Conservation (phyloP, 176 grass and related monocot genomes). For the Ensete ventricosum region DNA sequence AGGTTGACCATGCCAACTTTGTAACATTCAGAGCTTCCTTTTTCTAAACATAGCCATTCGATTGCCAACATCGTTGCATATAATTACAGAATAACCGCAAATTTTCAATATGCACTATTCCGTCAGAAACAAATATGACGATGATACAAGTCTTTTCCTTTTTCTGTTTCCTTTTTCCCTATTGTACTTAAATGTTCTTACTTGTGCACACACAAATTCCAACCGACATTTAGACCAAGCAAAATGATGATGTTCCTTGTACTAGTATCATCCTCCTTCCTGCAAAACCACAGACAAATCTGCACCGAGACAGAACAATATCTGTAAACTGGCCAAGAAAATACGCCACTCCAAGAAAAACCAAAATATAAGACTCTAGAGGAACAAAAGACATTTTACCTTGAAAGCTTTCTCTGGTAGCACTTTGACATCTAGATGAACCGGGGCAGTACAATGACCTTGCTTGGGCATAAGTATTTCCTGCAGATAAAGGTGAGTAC, state of each 20-base stretch:
- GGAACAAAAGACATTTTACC: conserved; percentile 3
- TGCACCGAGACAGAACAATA: not conserved
- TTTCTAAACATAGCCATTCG: no score
- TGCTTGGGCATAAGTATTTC: not conserved
- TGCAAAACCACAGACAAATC: not conserved
- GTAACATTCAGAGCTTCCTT: no score
- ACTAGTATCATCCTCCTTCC: not conserved
- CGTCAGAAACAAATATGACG: no score
- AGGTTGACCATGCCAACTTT: no score
- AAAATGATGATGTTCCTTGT: not conserved
- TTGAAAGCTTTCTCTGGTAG: not conserved
- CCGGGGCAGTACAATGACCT: not conserved
- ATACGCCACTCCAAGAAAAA: not conserved
- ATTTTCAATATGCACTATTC: no score
- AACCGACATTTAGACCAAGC: not conserved
- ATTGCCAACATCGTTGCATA: no score
- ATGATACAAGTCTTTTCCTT: no score
- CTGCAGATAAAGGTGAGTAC: not conserved
- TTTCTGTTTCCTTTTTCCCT: not conserved
- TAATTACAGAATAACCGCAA: no score
- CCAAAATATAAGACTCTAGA: not conserved
- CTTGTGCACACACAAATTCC: not conserved
- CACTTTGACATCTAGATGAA: not conserved
- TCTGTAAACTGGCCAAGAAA: not conserved
- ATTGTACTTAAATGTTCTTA: not conserved